These are phyloP conservation scores for Talaromyces thailandensis DNA, from an alignment of 495 filamentous ascomycete genomes.

Conservation along the genomic window DNA sequence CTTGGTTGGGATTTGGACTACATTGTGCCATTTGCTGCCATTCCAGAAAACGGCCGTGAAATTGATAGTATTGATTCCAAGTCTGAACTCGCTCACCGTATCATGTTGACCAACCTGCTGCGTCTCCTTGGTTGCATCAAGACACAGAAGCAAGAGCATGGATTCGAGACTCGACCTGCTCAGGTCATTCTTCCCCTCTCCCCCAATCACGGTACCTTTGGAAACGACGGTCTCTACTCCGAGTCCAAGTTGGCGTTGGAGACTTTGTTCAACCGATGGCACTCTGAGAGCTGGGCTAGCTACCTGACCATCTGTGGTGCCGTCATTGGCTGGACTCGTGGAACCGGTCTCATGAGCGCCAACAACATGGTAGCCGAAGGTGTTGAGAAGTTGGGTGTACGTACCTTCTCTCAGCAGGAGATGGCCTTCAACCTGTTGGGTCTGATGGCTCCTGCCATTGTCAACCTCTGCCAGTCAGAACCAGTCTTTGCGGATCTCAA, in stretches of 20 bases:
- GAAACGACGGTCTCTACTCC: conserved; percentile 95
- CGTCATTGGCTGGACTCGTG: conserved; percentile 98
- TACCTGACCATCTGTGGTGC: conserved; percentile 98
- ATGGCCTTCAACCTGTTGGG: conserved; percentile 99
- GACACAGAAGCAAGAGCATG: conserved; percentile 73
- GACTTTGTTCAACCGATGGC: conserved; percentile 97
- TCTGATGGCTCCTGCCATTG: conserved; percentile 88
- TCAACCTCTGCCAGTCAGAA: conserved; percentile 91
- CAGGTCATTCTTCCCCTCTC: conserved; percentile 94
- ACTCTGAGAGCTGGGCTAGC: conserved; percentile 94
- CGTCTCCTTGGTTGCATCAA: conserved; percentile 87
- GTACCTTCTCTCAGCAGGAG: conserved; percentile 97
- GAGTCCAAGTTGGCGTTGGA: conserved; percentile 96
- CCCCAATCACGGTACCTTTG: conserved; percentile 97
- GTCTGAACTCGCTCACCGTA: conserved; percentile 95
- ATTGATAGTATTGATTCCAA: conserved; percentile 97
- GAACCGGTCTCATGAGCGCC: conserved; percentile 93
- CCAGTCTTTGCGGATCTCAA: conserved; percentile 97
- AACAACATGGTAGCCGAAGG: conserved; percentile 98
- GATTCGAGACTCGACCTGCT: conserved; percentile 89
- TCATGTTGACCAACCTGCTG: conserved; percentile 97
- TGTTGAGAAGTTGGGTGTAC: conserved; percentile 90
- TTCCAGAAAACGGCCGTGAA: conserved; percentile 94
- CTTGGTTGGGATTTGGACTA: conserved; percentile 97
- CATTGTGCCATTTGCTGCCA: conserved; percentile 93